A percentile compares a stretch with the other conserved stretches of the same genome.
These are phyloP conservation scores for Pichia kluyveri DNA, from an alignment of 805 yeast genomes.

Conservation along the genomic window DNA sequence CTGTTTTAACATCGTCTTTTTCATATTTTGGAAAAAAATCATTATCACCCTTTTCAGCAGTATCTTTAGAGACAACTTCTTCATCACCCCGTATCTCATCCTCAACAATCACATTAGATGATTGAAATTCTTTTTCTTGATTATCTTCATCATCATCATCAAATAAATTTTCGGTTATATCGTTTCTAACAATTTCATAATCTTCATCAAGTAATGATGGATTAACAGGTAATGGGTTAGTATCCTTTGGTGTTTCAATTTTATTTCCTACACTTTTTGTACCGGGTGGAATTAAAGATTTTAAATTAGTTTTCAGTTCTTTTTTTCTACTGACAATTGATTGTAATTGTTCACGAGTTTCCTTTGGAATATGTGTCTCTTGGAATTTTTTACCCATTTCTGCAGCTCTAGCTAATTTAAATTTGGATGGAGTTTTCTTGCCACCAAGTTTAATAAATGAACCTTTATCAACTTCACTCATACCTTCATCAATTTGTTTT, in stretches of 20 bases:
- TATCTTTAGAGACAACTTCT: background rate
- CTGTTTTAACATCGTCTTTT: background rate
- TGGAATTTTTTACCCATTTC: conserved; percentile 12
- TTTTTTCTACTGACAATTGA: background rate
- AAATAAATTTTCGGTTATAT: conserved; percentile 12
- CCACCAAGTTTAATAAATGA: conserved; percentile 5
- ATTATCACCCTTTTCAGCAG: background rate
- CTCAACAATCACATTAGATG: background rate
- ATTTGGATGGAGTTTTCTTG: conserved; percentile 8
- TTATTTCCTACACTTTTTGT: background rate
- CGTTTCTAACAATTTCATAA: conserved; percentile 16
- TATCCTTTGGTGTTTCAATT: conserved; percentile 13
- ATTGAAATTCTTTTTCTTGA: conserved; percentile 1
- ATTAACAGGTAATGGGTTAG: conserved; percentile 13
- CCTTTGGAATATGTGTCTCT: conserved; percentile 6
- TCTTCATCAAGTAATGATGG: conserved; percentile 13
- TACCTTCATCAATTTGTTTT: conserved; percentile 1
- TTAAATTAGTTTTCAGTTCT: conserved; percentile 6
- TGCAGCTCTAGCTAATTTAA: conserved; percentile 10
- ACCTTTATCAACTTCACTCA: background rate
- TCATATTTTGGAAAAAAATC: conserved; percentile 8
- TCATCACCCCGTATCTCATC: conserved; percentile 1
- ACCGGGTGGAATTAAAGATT: conserved; percentile 8
- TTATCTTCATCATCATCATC: conserved; percentile 12
- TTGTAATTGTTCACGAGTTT: conserved; percentile 5